Conservation (phyloP, 2,329 filamentous ascomycete species). For the Cercospora sesami region DNA sequence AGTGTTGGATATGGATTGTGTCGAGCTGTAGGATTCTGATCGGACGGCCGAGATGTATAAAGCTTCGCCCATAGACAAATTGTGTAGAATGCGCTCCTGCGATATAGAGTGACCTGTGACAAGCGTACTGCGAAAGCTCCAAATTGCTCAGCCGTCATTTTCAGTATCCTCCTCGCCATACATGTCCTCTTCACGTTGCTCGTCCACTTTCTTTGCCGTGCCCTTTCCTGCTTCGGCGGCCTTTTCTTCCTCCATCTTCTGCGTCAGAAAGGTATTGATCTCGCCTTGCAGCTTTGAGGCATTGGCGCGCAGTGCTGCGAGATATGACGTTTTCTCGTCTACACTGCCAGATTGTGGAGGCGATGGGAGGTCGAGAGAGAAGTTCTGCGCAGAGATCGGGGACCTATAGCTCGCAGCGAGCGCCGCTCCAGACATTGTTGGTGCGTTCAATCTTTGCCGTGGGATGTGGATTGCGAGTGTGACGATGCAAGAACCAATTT, state of each 20-base stretch:
- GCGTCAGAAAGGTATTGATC: conserved; percentile 70
- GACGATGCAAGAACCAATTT: background rate
- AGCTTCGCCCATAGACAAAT: conserved; percentile 5
- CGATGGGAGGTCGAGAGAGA: conserved; percentile 28
- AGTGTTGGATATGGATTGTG: conserved; percentile 90
- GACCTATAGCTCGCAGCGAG: conserved; percentile 32
- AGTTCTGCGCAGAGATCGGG: conserved; percentile 28
- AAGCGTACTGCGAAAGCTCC: background rate
- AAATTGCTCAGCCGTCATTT: conserved; percentile 44
- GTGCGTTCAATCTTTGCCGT: background rate
- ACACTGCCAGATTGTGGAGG: conserved; percentile 21
- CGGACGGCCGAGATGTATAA: conserved; percentile 6
- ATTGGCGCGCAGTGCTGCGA: conserved; percentile 60
- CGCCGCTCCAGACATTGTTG: background rate
- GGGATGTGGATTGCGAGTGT: background rate
- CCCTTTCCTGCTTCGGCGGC: conserved; percentile 43
- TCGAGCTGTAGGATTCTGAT: conserved; percentile 67
- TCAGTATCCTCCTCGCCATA: conserved; percentile 80
- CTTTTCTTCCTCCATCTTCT: conserved; percentile 73
- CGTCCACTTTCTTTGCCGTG: conserved; percentile 36
- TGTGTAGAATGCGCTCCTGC: background rate
- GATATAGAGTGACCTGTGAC: background rate
- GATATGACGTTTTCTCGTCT: conserved; percentile 60
- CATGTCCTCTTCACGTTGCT: conserved; percentile 60
- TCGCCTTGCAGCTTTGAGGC: conserved; percentile 61